phyloP scores from a whole-genome alignment of 2,329 filamentous ascomycete species.

The Ceratocystis lukuohia region DNA sequence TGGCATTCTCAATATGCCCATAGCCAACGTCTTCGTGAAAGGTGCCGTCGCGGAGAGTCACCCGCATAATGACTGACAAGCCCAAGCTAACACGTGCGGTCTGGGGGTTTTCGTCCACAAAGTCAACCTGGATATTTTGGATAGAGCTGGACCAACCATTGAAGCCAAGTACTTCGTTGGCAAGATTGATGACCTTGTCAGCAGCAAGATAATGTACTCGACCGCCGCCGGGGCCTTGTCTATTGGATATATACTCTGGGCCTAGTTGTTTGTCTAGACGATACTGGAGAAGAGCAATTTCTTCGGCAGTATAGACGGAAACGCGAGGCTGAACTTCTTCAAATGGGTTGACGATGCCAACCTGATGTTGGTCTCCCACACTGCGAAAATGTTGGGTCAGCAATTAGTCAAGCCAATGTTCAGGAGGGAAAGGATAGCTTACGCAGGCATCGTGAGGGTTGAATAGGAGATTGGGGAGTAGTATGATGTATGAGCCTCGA shows the following conservation, averaged over 20 bases:
- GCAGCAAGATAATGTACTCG: conserved; percentile 91
- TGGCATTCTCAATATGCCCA: conserved; percentile 89
- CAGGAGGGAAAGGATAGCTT: conserved; percentile 23
- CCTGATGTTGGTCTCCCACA: conserved; percentile 55
- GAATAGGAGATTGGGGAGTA: background rate
- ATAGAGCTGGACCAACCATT: conserved; percentile 98
- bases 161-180: conserved; percentile 92
- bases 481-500: background rate
- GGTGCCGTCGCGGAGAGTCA: conserved; percentile 86
- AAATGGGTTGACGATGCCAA: conserved; percentile 59
- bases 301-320: conserved; percentile 70
- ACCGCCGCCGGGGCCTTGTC: conserved; percentile 67
- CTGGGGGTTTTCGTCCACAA: conserved; percentile 72
- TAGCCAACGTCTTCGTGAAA: conserved; percentile 97
- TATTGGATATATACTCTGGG: conserved; percentile 85
- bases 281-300: conserved; percentile 77
- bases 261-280: conserved; percentile 86
- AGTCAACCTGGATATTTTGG: conserved; percentile 87
- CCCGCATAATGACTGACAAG: conserved; percentile 76
- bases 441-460: conserved; percentile 33
- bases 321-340: conserved; percentile 56
- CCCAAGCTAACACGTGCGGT: conserved; percentile 72
- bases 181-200: conserved; percentile 89
- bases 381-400: conserved; percentile 29
- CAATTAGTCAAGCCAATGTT: conserved; percentile 10